Evolutionary conservation across 192 early-diverging fungal genomes (phyloP).

Genomic region (Piromyces sp.): DNA sequence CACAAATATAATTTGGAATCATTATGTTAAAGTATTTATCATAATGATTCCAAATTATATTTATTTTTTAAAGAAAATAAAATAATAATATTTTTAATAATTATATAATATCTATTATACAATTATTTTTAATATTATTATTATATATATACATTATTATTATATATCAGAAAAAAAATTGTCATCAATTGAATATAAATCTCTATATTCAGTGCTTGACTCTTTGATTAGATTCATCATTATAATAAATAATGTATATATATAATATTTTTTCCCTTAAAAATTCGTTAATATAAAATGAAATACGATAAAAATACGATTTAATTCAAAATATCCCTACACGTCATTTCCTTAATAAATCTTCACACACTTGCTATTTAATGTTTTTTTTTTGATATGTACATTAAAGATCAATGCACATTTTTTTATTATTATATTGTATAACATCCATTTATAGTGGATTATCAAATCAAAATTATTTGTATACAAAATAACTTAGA

Average conservation of each 20-base stretch:
- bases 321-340: background rate
- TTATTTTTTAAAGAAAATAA: no score
- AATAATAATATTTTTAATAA: no score
- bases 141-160: background rate
- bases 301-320: no score
- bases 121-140: no score
- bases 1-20: no score
- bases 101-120: no score
- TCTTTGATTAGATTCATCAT: background rate
- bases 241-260: background rate
- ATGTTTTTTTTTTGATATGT: background rate
- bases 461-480: background rate
- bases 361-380: background rate
- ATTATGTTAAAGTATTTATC: no score
- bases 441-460: background rate
- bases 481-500: conserved; percentile 31
- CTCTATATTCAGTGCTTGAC: background rate
- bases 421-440: background rate
- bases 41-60: no score
- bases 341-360: background rate
- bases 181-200: background rate
- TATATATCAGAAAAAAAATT: background rate
- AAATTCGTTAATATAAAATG: no score
- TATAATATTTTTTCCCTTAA: background rate
- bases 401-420: background rate